Evolutionary conservation across 108 stramenopile species (phyloP).

Genomic region (Pseudonitzschia multiseries): DNA sequence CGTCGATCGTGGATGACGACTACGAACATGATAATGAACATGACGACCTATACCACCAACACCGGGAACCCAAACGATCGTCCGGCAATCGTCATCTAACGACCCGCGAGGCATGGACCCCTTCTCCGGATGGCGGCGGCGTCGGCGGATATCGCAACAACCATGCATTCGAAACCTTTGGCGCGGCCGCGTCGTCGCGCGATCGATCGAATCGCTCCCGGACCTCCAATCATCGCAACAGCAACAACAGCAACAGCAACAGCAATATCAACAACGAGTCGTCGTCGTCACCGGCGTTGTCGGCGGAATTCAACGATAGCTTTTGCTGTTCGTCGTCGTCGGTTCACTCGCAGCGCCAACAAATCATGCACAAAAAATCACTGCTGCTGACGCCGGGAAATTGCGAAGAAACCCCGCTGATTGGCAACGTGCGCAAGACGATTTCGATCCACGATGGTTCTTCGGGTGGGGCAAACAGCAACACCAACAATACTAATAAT

Average conservation of each 20-base stretch:
- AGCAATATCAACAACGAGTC: no score
- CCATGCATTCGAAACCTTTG: no score
- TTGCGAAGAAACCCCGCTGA: constrained; percentile 33
- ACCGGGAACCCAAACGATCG: no score
- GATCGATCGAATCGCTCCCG: not conserved
- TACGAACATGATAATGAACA: not conserved
- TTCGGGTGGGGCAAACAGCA: no score
- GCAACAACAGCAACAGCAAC: no score
- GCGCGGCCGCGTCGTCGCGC: no score
- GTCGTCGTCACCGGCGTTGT: not conserved
- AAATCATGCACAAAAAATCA: constrained; percentile 8
- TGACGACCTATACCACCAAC: no score
- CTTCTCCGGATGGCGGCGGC: no score
- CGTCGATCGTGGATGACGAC: constrained; percentile 13
- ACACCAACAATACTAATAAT: no score
- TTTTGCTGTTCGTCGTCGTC: not conserved
- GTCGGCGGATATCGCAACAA: no score
- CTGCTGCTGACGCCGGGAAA: constrained; percentile 31
- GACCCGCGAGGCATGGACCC: no score
- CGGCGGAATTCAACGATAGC: not conserved
- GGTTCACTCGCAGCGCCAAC: constrained; percentile 3
- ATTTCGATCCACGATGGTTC: constrained; percentile 2
- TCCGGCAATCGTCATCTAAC: no score
- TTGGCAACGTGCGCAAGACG: constrained; percentile 27
- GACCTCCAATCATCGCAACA: not conserved